These are phyloP conservation scores for Pterulicium gracile DNA, from an alignment of 1,284 basidiomycete species.

Conservation along the genomic window DNA sequence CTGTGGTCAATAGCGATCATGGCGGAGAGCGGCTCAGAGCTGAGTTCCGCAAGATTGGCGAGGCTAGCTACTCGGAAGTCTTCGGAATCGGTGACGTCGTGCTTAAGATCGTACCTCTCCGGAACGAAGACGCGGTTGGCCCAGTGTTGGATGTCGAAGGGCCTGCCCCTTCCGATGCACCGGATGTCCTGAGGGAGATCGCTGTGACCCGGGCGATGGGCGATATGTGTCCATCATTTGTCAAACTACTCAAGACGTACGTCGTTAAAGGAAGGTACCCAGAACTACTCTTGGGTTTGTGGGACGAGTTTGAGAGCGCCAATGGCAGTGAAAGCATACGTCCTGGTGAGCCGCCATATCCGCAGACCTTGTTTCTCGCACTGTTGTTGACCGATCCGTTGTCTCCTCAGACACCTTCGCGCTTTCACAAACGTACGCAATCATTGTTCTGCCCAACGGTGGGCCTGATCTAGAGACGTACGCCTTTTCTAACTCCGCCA, in stretches of 20 bases:
- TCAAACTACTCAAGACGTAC: conserved; percentile 70
- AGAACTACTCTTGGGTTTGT: conserved; percentile 61
- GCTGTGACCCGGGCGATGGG: conserved; percentile 77
- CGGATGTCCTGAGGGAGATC: conserved; percentile 81
- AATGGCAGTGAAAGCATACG: conserved; percentile 79
- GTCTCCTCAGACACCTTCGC: conserved; percentile 52
- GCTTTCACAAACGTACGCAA: conserved; percentile 71
- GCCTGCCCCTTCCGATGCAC: conserved; percentile 57
- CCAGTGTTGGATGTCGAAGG: conserved; percentile 32
- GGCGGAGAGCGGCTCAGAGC: conserved; percentile 14
- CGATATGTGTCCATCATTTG: conserved; percentile 63
- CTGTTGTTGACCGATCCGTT: not conserved
- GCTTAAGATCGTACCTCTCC: conserved; percentile 77
- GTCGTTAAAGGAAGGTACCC: conserved; percentile 85
- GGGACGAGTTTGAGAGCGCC: conserved; percentile 72
- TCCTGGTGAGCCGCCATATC: conserved; percentile 66
- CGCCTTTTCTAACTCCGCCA: conserved; percentile 41
- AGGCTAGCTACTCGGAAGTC: conserved; percentile 97
- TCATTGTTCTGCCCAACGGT: conserved; percentile 84
- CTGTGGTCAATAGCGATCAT: conserved; percentile 30
- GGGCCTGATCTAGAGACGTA: conserved; percentile 85
- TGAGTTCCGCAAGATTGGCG: conserved; percentile 78
- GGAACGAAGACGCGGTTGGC: conserved; percentile 29
- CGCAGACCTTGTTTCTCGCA: not conserved
- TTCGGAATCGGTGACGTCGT: conserved; percentile 81